Conservation (phyloP, 2,329 filamentous ascomycete genomes). For the Fusarium metavorans region DNA sequence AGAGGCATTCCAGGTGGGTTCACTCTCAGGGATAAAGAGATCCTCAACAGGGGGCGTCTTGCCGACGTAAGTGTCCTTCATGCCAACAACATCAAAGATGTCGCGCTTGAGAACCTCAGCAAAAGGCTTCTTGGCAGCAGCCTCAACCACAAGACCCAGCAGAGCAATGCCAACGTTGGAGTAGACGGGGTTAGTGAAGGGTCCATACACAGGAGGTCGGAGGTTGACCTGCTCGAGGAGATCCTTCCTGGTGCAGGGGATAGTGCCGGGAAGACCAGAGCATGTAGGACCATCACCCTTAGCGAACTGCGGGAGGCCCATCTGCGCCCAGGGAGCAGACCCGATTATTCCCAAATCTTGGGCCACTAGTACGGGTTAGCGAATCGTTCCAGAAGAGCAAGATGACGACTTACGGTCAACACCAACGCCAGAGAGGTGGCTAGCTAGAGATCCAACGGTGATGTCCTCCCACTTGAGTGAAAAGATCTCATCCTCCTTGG, state of each 20-base stretch:
- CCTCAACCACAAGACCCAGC: slow-evolving; percentile 59
- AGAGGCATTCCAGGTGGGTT: slow-evolving; percentile 50
- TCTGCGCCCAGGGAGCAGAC: slow-evolving; percentile 41
- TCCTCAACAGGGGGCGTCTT: slow-evolving; percentile 46
- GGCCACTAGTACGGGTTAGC: slow-evolving; percentile 43
- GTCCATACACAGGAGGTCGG: slow-evolving; percentile 54
- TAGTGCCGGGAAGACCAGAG: slow-evolving; percentile 51
- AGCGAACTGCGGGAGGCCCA: slow-evolving; percentile 49
- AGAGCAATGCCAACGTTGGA: slow-evolving; percentile 61
- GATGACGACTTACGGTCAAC: slow-evolving; percentile 48
- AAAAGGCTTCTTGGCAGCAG: slow-evolving; percentile 55
- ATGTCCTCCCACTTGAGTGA: slow-evolving; percentile 60
- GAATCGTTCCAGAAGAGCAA: not conserved
- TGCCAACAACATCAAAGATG: slow-evolving; percentile 57
- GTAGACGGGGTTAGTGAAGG: slow-evolving; percentile 61
- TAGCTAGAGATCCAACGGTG: slow-evolving; percentile 58
- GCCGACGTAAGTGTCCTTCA: slow-evolving; percentile 55
- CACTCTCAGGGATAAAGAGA: slow-evolving; percentile 52
- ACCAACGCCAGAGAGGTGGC: slow-evolving; percentile 58
- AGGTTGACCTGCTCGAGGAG: slow-evolving; percentile 44
- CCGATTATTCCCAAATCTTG: slow-evolving; percentile 49
- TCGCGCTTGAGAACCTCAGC: slow-evolving; percentile 53
- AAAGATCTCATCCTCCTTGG: slow-evolving; percentile 45
- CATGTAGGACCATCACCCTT: slow-evolving; percentile 47
- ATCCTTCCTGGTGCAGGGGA: slow-evolving; percentile 47